Evolutionary conservation across 306 rosid genomes (phyloP).

Genomic region (Acacia melanoxylon): DNA sequence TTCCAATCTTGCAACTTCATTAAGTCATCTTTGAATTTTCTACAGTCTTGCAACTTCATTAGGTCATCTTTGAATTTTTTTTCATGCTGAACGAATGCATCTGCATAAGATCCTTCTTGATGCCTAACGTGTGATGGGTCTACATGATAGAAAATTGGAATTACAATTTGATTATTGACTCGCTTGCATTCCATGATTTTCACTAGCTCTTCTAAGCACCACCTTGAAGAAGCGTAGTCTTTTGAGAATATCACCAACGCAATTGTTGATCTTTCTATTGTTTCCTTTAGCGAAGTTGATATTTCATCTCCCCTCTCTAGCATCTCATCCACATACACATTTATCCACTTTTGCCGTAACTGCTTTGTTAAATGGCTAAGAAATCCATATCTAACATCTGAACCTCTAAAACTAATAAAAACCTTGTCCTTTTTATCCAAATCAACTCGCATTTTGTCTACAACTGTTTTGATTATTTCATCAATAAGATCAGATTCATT

Average conservation of each 20-base stretch:
- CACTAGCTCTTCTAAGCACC: neutral
- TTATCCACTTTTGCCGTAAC: neutral
- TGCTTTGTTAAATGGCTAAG: neutral
- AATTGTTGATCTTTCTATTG: neutral
- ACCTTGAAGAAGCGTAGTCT: neutral
- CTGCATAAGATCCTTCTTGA: neutral
- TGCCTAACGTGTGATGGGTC: neutral
- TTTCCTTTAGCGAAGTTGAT: neutral
- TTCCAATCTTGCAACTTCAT: neutral
- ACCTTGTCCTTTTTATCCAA: neutral
- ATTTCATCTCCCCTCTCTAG: neutral
- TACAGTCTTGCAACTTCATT: too few species aligned
- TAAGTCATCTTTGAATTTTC: too few species aligned
- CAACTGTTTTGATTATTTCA: too few species aligned
- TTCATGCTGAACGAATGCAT: neutral
- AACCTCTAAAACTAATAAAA: conserved; percentile 8
- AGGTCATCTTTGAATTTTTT: neutral
- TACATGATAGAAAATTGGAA: neutral
- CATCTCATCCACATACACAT: neutral
- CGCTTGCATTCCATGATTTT: neutral
- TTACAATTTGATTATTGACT: neutral
- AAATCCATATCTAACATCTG: neutral
- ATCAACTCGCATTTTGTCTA: neutral
- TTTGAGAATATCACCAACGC: neutral
- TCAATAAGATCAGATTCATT: too few species aligned